A percentile compares a stretch with the other conserved stretches of the same genome.
phyloP scores from a whole-genome alignment of 768 basidiomycete species.

The Steccherinum ochraceum region DNA sequence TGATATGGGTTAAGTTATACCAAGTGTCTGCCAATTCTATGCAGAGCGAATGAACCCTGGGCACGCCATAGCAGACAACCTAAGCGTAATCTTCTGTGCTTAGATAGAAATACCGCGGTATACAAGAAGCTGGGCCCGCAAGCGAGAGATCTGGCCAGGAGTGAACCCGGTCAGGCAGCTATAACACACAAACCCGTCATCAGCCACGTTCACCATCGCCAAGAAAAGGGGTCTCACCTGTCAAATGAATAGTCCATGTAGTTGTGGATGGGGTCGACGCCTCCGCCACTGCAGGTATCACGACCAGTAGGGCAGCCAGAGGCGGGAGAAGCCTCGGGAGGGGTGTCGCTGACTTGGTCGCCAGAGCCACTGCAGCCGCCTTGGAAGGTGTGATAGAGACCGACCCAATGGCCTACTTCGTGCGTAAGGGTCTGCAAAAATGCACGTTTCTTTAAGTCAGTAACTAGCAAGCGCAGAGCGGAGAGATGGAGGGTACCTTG shows the following conservation, averaged over 20 bases:
- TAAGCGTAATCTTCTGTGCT: too few species aligned
- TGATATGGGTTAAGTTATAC: too few species aligned
- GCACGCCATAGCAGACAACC: too few species aligned
- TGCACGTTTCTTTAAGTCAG: background rate
- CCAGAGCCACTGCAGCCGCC: slow-evolving; percentile 36
- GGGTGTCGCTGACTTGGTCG: slow-evolving; percentile 41
- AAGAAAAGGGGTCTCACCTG: slow-evolving; percentile 8
- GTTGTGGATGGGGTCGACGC: slow-evolving; percentile 40
- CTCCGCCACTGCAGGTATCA: slow-evolving; percentile 21
- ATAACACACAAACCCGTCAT: background rate
- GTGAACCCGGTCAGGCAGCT: slow-evolving; percentile 47
- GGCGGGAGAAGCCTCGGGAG: slow-evolving; percentile 36
- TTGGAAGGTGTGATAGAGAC: slow-evolving; percentile 56
- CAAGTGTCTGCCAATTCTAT: too few species aligned
- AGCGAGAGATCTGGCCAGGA: slow-evolving; percentile 32
- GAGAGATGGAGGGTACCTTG: slow-evolving; percentile 9
- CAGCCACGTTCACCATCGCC: background rate
- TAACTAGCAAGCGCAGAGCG: background rate
- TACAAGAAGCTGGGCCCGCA: slow-evolving; percentile 35
- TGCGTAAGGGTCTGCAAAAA: slow-evolving; percentile 42
- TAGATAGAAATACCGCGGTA: slow-evolving; percentile 33
- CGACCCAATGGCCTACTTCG: slow-evolving; percentile 58
- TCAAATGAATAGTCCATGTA: slow-evolving; percentile 52
- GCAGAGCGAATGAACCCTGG: too few species aligned
- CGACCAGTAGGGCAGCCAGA: slow-evolving; percentile 29